Evolutionary conservation across 2,329 filamentous ascomycete genomes (phyloP).

Genomic region (Xylariomycetidae sp.): DNA sequence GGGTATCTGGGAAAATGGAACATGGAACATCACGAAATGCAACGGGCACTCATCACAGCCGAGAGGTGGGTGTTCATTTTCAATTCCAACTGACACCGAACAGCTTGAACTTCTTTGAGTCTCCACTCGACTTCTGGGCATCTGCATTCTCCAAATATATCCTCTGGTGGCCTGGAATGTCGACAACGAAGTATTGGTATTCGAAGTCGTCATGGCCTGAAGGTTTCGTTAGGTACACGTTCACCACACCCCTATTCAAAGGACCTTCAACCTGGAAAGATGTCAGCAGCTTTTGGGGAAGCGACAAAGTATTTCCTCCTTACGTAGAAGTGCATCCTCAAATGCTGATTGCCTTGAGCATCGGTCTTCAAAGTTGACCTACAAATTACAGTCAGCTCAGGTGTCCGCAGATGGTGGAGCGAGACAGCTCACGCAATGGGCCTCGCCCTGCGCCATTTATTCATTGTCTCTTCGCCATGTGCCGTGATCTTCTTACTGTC

Average conservation of each 20-base stretch:
- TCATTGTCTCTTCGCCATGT: constrained; percentile 75
- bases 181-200: constrained; percentile 76
- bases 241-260: constrained; percentile 65
- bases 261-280: constrained; percentile 66
- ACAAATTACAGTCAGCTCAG: constrained; percentile 7
- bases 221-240: constrained; percentile 71
- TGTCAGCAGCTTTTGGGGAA: not conserved
- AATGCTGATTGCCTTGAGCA: constrained; percentile 69
- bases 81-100: constrained; percentile 59
- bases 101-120: constrained; percentile 45
- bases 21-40: no score
- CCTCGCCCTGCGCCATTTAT: constrained; percentile 70
- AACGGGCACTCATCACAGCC: no score
- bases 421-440: constrained; percentile 49
- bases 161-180: constrained; percentile 66
- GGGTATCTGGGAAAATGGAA: no score
- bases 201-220: constrained; percentile 63
- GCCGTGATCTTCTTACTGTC: constrained; percentile 71
- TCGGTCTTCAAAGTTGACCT: constrained; percentile 68
- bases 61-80: no score
- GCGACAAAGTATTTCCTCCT: constrained; percentile 26
- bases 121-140: constrained; percentile 27
- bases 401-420: constrained; percentile 22
- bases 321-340: constrained; percentile 82
- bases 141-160: constrained; percentile 63